Evolutionary conservation across 805 yeast genomes (phyloP).

Genomic region (Myxozyma neglecta): DNA sequence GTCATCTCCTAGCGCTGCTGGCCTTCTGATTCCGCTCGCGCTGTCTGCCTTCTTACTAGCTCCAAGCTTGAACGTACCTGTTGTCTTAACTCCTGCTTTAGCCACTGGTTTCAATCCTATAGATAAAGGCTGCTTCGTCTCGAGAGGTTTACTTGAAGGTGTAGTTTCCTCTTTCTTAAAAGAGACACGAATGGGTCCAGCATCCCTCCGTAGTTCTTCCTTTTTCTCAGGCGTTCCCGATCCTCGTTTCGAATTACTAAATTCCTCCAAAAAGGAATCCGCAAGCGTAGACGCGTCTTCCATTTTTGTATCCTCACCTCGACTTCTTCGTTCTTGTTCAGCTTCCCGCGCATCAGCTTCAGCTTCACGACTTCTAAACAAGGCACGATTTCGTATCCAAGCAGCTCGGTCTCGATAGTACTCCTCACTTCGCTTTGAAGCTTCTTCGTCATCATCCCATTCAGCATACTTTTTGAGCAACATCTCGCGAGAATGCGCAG

Average conservation of each 20-base stretch:
- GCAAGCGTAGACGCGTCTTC: constrained; percentile 14
- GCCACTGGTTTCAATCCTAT: constrained; percentile 14
- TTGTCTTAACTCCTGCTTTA: constrained; percentile 1
- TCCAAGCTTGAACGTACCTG: constrained; percentile 7
- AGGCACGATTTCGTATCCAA: constrained; percentile 28
- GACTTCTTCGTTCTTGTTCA: constrained; percentile 9
- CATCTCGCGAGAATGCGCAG: neutral
- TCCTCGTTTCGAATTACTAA: neutral
- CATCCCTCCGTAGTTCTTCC: constrained; percentile 17
- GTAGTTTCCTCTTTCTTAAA: constrained; percentile 20
- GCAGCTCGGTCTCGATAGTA: constrained; percentile 32
- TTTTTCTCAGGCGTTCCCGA: neutral
- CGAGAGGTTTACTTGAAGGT: neutral
- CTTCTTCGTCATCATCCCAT: constrained; percentile 33
- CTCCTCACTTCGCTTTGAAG: constrained; percentile 20
- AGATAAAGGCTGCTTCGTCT: constrained; percentile 21
- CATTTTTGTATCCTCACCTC: neutral
- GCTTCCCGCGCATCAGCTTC: constrained; percentile 30
- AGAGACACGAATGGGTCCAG: constrained; percentile 10
- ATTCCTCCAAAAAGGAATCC: constrained; percentile 21
- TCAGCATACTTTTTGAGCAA: constrained; percentile 20
- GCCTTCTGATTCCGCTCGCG: constrained; percentile 1
- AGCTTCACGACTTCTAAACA: constrained; percentile 25
- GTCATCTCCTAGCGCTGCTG: constrained; percentile 15
- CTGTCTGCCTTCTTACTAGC: neutral